Conservation (phyloP, 208 protist species). For the Kentomonas sorsogonicus region DNA sequence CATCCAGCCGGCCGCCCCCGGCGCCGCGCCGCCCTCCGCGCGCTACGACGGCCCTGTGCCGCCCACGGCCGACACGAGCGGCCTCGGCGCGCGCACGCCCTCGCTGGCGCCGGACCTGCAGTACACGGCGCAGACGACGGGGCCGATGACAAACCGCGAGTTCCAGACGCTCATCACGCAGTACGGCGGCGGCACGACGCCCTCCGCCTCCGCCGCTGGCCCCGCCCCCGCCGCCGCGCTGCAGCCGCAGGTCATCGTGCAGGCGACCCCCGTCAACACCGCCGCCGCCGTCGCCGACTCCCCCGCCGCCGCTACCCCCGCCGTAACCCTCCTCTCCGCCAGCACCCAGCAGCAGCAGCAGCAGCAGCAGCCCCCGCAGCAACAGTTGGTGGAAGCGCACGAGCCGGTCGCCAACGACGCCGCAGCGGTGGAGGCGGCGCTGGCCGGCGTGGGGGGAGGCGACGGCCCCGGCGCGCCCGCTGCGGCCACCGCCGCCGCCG, state of each 20-base stretch:
- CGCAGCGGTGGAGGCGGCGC: neutral
- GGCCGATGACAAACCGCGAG: constrained; percentile 25
- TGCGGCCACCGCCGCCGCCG: neutral
- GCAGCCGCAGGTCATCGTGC: neutral
- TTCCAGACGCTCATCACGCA: constrained; percentile 61
- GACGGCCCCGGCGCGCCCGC: neutral
- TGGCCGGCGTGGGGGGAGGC: neutral
- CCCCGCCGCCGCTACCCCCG: too few species aligned
- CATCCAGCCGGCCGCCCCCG: neutral
- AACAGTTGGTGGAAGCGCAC: neutral
- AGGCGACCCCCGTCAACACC: too few species aligned
- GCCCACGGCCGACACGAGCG: constrained; percentile 7
- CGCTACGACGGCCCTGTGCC: constrained; percentile 7
- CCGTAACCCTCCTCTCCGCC: too few species aligned
- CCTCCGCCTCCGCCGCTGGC: neutral
- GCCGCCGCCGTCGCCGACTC: too few species aligned
- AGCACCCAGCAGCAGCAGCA: constrained; percentile 13
- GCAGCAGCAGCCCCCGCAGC: constrained; percentile 1
- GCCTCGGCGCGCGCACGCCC: neutral
- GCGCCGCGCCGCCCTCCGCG: neutral
- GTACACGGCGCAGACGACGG: constrained; percentile 19
- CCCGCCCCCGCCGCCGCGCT: neutral
- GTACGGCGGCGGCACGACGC: neutral
- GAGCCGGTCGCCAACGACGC: neutral
- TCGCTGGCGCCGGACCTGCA: constrained; percentile 16